Base-by-base conservation (phyloP, 345 rosid genomes). In the Linum trigynum region DNA sequence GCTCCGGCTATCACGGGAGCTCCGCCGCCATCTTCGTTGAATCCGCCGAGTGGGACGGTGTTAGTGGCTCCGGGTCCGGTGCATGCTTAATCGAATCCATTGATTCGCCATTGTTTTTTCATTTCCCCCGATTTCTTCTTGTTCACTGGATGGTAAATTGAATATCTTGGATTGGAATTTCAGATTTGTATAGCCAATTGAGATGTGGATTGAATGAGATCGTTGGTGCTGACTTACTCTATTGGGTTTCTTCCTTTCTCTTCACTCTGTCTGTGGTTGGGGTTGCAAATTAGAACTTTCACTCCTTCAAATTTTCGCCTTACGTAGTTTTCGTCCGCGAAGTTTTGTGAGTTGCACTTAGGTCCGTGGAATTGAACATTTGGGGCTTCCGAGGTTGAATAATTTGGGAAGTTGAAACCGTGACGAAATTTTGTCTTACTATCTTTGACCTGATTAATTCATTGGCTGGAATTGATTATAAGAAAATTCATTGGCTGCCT, bases 51-150 rank as follows among this genome's bases (percentile, higher is more conserved):
- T 70, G 75, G 55, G 36, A 39, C 88, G 5, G 70, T 63, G 71
- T 65, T 69, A 65, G 80, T 58, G 51, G 63, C 81, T 68, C 92
- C 89, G 10, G 94, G 84, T 53, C 96, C 91, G 62, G 75, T 78
- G 79, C 83, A 82, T 73, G 78, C 84, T 56, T 80, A 81, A 75
- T 66, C 61, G 65, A 23, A 66, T 60, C 67, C 43, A 7, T 62
- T 35, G 17, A 15, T 41, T 39, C n/a, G 3, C 16, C 50, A 62
- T n/a, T 2, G 23, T n/a, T 8, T 39, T 4, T 40, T 14, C 17
- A 23, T 38, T 38, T 10, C 14, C 6, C 43, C 2, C 5, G 8
- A 9, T 41, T 15, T 39, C 0, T 3, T 62, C 14, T 39, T 38
- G 40, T 62, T 38, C 39, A 59, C 14, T 59, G 38, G 61, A 36